Evolutionary conservation across 2,329 filamentous ascomycete genomes (phyloP), one percentile per base, ranked within the genome.

Genomic region (Tolypocladium inflatum): DNA sequence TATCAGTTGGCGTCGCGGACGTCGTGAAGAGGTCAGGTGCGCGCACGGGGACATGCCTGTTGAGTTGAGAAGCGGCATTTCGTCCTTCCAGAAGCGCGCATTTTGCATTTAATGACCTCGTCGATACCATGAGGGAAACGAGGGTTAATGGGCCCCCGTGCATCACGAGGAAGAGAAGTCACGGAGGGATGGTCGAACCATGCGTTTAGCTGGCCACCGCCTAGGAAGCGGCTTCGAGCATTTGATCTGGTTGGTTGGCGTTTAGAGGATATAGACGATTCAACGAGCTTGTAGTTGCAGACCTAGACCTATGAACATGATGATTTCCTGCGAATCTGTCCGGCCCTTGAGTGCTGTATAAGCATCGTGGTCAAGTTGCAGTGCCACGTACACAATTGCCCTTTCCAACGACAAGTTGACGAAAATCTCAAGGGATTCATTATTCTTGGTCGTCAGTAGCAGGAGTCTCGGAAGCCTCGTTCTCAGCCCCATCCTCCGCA

Each of bases 251-350:
- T 65, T 70, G 64, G 65, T 58, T 63, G 71, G 71, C 71, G 71
- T 73, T 73, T 68, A 67, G 70, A 64, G 66, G 66, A 62, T 66
- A 72, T 73, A 73, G 71, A 73, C 67, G 69, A 72, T 70, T 71
- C 67, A 66, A 73, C 65, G 69, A 71, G 69, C 65, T 71, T 66
- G 62, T 65, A 63, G 58, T 59, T 54, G 55, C 58, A 59, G 55
- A 55, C 55, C 35, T 69, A 70, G 66, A 68, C 66, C 59, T 55
- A 68, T 60, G 66, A 67, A 66, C 61, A 67, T 69, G 64, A 69
- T 64, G 60, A 65, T 55, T 55, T 21, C 17, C 19, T 54, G 39
- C 42, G n/a, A 33, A n/a, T 21, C 33, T 19, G 8, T 21, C 9
- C 8, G 8, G 19, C 9, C 9, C 11, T 23, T 26, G 23, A 48